Evolutionary conservation across 2,329 filamentous ascomycete species (phyloP).

Genomic region (Phyllosticta citrichinensis): DNA sequence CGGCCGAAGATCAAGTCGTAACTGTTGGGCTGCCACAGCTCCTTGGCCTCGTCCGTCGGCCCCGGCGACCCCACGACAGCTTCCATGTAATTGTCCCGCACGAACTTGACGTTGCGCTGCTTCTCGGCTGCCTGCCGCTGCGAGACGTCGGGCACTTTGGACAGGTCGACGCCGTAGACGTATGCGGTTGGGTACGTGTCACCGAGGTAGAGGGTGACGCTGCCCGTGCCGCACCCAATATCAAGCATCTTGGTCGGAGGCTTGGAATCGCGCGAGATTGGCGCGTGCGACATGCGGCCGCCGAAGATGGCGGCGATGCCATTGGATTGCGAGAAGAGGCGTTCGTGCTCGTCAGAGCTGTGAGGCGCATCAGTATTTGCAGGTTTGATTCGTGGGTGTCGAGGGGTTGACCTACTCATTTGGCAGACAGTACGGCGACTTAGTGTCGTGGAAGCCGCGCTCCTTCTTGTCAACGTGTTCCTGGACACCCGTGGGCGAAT

Average conservation of each 20-base stretch:
- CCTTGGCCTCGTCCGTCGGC: neutral
- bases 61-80: neutral
- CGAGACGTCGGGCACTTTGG: neutral
- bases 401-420: neutral
- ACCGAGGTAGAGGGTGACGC: neutral
- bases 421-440: neutral
- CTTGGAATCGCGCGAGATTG: neutral
- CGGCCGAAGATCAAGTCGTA: constrained; percentile 28
- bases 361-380: neutral
- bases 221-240: constrained; percentile 1
- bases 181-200: neutral
- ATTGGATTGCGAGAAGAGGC: neutral
- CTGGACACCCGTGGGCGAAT: neutral
- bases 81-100: neutral
- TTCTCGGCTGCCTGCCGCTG: neutral
- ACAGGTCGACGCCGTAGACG: neutral
- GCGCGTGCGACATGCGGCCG: constrained; percentile 2
- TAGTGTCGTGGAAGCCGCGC: neutral
- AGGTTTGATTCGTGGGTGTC: neutral
- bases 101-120: neutral
- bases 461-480: neutral
- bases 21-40: constrained; percentile 25
- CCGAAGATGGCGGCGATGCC: neutral
- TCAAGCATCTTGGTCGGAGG: neutral
- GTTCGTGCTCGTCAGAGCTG: constrained; percentile 2